Conservation (phyloP, 2,329 filamentous ascomycete species). For the Colletotrichum siamense region DNA sequence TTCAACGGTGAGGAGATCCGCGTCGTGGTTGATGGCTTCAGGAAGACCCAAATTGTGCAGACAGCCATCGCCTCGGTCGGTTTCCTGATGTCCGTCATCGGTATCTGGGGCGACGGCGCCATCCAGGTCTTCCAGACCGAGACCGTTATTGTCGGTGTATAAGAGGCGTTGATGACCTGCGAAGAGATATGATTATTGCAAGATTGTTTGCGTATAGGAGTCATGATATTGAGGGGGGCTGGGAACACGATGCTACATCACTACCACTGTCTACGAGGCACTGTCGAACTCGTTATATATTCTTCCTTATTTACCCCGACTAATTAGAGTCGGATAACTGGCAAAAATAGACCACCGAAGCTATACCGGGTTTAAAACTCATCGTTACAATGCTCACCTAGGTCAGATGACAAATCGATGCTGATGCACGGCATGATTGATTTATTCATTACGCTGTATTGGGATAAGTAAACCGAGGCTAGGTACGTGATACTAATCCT, state of each 20-base stretch:
- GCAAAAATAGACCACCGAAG: constrained; percentile 14
- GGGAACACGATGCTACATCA: constrained; percentile 3
- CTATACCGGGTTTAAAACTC: neutral
- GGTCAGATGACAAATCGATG: neutral
- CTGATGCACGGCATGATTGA: neutral
- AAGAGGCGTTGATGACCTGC: neutral
- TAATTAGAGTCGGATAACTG: neutral
- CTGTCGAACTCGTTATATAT: constrained; percentile 17
- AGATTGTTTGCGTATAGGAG: constrained; percentile 6
- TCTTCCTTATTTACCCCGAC: neutral
- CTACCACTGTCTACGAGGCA: neutral
- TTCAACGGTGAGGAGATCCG: constrained; percentile 69
- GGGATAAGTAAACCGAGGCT: neutral
- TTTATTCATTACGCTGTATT: neutral
- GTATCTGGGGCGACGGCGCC: constrained; percentile 70
- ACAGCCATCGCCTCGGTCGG: constrained; percentile 59
- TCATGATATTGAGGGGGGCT: constrained; percentile 2
- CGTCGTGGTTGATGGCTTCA: constrained; percentile 59
- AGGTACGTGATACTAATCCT: neutral
- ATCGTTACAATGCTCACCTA: neutral
- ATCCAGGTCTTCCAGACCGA: constrained; percentile 25
- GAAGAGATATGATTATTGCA: neutral
- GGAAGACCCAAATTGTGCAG: constrained; percentile 59
- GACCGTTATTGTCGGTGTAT: constrained; percentile 22
- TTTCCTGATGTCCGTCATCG: constrained; percentile 67